Base-by-base conservation (phyloP, 2,329 filamentous ascomycete species). In the Nemania diffusa region DNA sequence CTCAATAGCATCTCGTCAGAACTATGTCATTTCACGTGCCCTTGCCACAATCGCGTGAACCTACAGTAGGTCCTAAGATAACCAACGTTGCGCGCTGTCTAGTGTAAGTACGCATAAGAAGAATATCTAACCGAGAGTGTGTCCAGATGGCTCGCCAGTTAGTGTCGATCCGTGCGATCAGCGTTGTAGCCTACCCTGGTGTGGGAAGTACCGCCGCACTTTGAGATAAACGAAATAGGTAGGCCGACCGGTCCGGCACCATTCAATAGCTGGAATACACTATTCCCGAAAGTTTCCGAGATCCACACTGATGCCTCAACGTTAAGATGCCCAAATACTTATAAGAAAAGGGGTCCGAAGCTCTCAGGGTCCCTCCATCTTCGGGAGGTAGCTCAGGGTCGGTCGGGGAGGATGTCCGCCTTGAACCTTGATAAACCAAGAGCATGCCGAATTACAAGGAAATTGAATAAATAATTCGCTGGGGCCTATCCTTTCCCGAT, bases 151-250 rank as follows among this genome's bases (percentile, higher is more conserved):
- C 50, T 52, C 5, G 55, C 40, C 62, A 61, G 62, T 40, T 29
- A 37, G 8, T 68, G 63, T 50, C 40, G 66, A 68, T 68, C 66
- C 51, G 32, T 13, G 42, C 56, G 58, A 63, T 62, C 58, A 51
- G 58, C 66, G 27, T 55, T 58, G 55, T 50, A 42, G 58, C 22
- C 59, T 64, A 65, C 61, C 56, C 37, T 37, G 57, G 53, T 44
- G 24, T 62, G 62, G 62, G 40, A 65, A 59, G 55, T 68, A 32
- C 63, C 53, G 55, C 24, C 42, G 34, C 52, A 29, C 44, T 53
- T 63, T 20, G 20, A 67, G 60, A 57, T 57, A 53, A 48, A 65
- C 62, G 52, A 55, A 52, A 48, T 44, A 42, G 50, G 48, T 40
- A 56, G 51, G 15, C 24, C 46, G 37, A 61, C 27, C 22, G 52